phyloP scores from a whole-genome alignment of 108 stramenopile genomes.

The Cyclotella atomus region DNA sequence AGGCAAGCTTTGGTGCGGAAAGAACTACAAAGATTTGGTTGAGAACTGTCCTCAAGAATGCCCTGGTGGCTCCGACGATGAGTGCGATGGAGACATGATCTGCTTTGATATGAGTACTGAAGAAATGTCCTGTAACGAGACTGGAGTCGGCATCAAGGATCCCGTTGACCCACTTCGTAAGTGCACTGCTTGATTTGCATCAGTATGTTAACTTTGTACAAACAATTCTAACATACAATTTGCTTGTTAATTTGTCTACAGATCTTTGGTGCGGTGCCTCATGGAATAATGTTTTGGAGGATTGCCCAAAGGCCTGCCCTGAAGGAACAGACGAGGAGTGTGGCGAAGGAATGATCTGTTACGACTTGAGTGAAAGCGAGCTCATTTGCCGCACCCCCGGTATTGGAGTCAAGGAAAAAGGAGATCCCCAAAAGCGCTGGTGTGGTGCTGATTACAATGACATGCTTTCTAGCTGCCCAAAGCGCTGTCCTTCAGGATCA shows the following conservation, averaged over 20 bases:
- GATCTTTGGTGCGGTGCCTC: constrained; percentile 39
- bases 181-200: too few species aligned
- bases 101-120: constrained; percentile 42
- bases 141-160: constrained; percentile 38
- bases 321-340: constrained; percentile 50
- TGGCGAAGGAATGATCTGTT: constrained; percentile 18
- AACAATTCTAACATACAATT: too few species aligned
- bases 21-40: constrained; percentile 44
- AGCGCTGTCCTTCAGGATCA: constrained; percentile 10
- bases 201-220: too few species aligned
- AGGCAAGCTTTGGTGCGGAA: constrained; percentile 39
- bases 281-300: constrained; percentile 45
- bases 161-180: constrained; percentile 27
- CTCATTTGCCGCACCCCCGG: constrained; percentile 28
- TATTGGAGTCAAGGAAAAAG: constrained; percentile 42
- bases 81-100: constrained; percentile 43
- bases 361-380: constrained; percentile 43
- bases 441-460: constrained; percentile 16
- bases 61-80: constrained; percentile 39
- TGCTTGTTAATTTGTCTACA: neutral
- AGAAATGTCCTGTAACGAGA: constrained; percentile 12
- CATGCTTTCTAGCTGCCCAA: constrained; percentile 20
- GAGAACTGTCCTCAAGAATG: constrained; percentile 47
- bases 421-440: constrained; percentile 25
- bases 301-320: constrained; percentile 36